Base-by-base conservation (phyloP, 2,329 filamentous ascomycete species). In the Cytospora chrysosperma region DNA sequence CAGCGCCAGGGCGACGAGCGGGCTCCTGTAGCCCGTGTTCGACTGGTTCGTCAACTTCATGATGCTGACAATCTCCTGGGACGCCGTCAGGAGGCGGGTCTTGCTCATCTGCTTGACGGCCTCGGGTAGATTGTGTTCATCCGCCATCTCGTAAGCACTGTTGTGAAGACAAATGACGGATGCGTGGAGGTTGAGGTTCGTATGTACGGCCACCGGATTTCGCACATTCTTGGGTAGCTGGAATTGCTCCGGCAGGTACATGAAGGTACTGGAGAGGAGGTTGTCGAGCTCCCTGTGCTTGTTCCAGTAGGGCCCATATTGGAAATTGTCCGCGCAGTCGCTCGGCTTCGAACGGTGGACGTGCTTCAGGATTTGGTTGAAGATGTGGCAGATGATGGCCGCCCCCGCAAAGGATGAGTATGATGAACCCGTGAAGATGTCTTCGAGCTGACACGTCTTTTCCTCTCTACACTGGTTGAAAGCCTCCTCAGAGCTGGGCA, bases 101-200 rank as follows among this genome's bases (percentile, higher is more conserved):
- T 91, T 87, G 71, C 91, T 93, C 62, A 88, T 85, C 17, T 86
- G 84, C 62, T 87, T 87, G 30, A 95, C 82, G 32, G 82, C 81
- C 1, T 82, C 78, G 0, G 88, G 82, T 59, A 96, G 76, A 2
- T 84, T 82, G 71, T 93, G 82, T 70, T 88, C 88, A 61, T 93
- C 89, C 0, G 89, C 89, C 72, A 91, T 93, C 75, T 93, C 92
- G 10, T 95, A 88, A 1, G 93, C 93, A 1, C 92, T 91, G 74
- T 96, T 92, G 71, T 97, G 93, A 6, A 97, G 80, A 73, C 92
- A 96, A 59, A 97, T 97, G 10, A 90, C 85, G 1, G 91, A 89
- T 0, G 93, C 92, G 71, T 97, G 93, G 3, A 97, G 85, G 71
- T 91, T 93, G 80, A 97, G 89, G 68, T 97, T 97, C 57, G 88